Percentiles rank a stretch among this genome's conserved stretches.
These are phyloP conservation scores for Jamesozyma rosinii DNA, from an alignment of 805 yeast species.

Conservation along the genomic window DNA sequence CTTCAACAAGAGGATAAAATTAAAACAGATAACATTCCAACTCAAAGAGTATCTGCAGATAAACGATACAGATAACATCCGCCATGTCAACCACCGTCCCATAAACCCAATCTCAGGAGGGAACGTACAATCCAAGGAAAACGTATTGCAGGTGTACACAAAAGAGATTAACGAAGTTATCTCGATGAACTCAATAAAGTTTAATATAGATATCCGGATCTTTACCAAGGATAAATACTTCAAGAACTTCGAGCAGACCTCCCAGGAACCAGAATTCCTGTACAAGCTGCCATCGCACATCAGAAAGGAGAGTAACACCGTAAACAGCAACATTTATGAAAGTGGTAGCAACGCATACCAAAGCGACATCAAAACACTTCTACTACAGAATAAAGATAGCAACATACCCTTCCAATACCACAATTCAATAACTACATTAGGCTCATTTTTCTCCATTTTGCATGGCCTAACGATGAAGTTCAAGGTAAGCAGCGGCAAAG, in stretches of 20 bases:
- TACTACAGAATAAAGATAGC: constrained; percentile 25
- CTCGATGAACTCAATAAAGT: constrained; percentile 23
- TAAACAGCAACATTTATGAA: not conserved
- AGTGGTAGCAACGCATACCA: not conserved
- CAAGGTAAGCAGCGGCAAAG: constrained; percentile 41
- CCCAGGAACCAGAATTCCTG: constrained; percentile 25
- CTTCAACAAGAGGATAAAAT: constrained; percentile 28
- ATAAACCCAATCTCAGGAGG: not conserved
- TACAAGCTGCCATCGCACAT: constrained; percentile 13
- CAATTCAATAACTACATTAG: constrained; percentile 39
- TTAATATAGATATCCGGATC: constrained; percentile 20
- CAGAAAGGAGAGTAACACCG: not conserved
- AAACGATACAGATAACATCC: constrained; percentile 31
- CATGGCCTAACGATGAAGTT: constrained; percentile 44
- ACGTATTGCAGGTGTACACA: constrained; percentile 25
- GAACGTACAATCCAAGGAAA: constrained; percentile 35
- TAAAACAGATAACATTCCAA: constrained; percentile 41
- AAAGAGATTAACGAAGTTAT: constrained; percentile 25
- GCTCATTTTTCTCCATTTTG: constrained; percentile 40
- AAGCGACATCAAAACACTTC: constrained; percentile 13
- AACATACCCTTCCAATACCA: constrained; percentile 34
- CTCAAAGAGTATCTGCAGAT: constrained; percentile 47
- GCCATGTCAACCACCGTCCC: constrained; percentile 17
- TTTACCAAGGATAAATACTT: constrained; percentile 23
- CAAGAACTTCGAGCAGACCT: constrained; percentile 26